A percentile compares a stretch with the other conserved stretches of the same genome.
phyloP scores from a whole-genome alignment of 345 rosid genomes.

The Hypericum androsaemum region DNA sequence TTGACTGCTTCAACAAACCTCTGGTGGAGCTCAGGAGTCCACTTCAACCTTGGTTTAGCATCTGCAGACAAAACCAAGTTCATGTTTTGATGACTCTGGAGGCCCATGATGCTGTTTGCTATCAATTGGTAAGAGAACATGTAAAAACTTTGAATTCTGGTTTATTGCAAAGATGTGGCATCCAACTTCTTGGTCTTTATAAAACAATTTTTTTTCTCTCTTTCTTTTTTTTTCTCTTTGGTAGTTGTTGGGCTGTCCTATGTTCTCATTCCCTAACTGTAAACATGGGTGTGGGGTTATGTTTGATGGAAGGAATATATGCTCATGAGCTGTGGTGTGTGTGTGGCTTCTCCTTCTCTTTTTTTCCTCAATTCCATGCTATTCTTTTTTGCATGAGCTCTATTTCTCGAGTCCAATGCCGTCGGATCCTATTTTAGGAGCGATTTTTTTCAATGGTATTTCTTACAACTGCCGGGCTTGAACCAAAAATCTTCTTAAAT shows the following conservation, averaged over 20 bases:
- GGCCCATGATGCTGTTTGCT: constrained; percentile 18
- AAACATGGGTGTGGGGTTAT: constrained; percentile 59
- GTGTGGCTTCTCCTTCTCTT: too few species aligned
- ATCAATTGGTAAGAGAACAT: constrained; percentile 14
- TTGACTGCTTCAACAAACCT: constrained; percentile 66
- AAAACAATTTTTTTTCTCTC: constrained; percentile 4
- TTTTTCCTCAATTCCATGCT: too few species aligned
- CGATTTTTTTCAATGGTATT: too few species aligned
- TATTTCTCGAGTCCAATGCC: too few species aligned
- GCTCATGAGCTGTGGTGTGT: constrained; percentile 39
- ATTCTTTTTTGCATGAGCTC: too few species aligned
- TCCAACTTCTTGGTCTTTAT: constrained; percentile 17
- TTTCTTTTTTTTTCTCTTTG: neutral
- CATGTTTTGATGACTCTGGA: constrained; percentile 40
- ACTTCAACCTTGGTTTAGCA: constrained; percentile 93
- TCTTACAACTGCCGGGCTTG: too few species aligned
- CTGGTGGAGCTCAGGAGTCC: constrained; percentile 91
- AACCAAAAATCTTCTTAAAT: too few species aligned
- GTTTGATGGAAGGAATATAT: constrained; percentile 58
- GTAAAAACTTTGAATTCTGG: neutral
- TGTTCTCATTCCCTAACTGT: constrained; percentile 67
- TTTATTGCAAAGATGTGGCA: constrained; percentile 12
- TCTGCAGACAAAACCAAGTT: constrained; percentile 71
- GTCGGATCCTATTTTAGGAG: too few species aligned
- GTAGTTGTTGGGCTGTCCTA: constrained; percentile 38